Conservation (phyloP, 2,329 filamentous ascomycete genomes). For the Gyromitra esculenta region DNA sequence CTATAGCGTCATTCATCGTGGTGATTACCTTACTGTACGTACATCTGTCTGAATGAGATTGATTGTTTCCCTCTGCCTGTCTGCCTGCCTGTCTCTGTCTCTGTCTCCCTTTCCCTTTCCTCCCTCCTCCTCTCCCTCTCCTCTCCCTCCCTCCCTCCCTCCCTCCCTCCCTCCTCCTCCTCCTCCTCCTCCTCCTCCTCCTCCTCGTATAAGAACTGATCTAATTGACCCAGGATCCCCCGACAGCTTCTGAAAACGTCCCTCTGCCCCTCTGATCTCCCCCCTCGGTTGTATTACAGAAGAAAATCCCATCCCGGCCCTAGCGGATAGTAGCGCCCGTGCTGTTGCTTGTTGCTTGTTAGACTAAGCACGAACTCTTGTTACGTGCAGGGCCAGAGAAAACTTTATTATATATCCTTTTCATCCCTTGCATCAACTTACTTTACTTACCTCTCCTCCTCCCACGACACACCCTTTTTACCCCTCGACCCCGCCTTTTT, state of each 20-base stretch:
- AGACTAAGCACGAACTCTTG: slow-evolving; percentile 30
- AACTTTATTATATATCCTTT: slow-evolving; percentile 49
- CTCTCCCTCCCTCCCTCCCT: not conserved
- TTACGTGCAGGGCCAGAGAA: slow-evolving; percentile 18
- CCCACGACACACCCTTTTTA: slow-evolving; percentile 8
- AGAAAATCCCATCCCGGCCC: slow-evolving; percentile 11
- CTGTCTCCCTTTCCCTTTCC: too few species aligned
- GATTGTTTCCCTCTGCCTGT: not conserved
- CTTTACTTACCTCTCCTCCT: not conserved
- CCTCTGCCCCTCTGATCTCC: not conserved
- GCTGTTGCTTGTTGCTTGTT: slow-evolving; percentile 10
- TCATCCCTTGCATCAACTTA: slow-evolving; percentile 35
- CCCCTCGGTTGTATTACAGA: slow-evolving; percentile 18
- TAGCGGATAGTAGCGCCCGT: slow-evolving; percentile 43
- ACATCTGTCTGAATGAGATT: slow-evolving; percentile 6
- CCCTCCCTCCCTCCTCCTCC: not conserved
- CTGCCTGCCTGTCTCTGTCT: too few species aligned
- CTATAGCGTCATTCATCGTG: slow-evolving; percentile 50
- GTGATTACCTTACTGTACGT: slow-evolving; percentile 24
- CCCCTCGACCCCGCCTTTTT: slow-evolving; percentile 50
- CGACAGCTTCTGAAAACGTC: not conserved
- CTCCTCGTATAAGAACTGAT: slow-evolving; percentile 21
- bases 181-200: slow-evolving; percentile 14
- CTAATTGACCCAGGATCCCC: not conserved
- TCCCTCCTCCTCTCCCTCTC: not conserved